Evolutionary conservation across 2,329 filamentous ascomycete genomes (phyloP), one percentile per base, ranked within the genome.

Genomic region (Didymella exigua): DNA sequence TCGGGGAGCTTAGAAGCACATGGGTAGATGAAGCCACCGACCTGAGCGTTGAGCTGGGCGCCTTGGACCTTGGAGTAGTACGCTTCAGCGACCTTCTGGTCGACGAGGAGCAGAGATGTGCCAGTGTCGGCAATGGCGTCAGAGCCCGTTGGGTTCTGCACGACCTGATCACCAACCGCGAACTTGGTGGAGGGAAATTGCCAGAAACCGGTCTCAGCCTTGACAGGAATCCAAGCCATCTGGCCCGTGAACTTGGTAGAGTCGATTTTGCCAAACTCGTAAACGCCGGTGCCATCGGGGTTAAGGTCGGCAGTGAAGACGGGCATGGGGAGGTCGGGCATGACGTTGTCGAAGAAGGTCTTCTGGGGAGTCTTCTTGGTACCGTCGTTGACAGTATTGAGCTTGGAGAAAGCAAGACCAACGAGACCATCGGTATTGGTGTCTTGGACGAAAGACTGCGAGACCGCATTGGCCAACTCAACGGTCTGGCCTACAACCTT

Each of bases 221-320:
- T 83, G 58, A 91, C 80, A 9, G 82, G 77, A 18, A 86, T 79
- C 70, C 86, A 90, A 19, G 80, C 75, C 65, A 93, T 81, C 4
- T 80, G 65, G 29, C 89, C 89, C 2, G 72, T 78, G 72, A 88
- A 89, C 64, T 89, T 86, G 51, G 76, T 76, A 1, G 66, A 69
- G 70, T 93, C 87, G 65, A 93, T 86, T 63, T 75, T 81, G 56
- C 90, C 90, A 66, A 93, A 93, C 68, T 91, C 86, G 76, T 91
- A 93, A 26, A 83, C 81, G 40, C 89, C 89, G 2, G 79, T 77
- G 14, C 79, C 78, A 54, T 81, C 79, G 60, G 83, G 81, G 67
- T 84, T 84, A 38, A 93, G 79, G 56, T 88, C 82, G 21, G 87
- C 88, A 0, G 89, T 90, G 75, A 93, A 89, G 34, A 93, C 76